phyloP scores from a whole-genome alignment of 331 rosid genomes.

The Rhamnella rubrinervis region DNA sequence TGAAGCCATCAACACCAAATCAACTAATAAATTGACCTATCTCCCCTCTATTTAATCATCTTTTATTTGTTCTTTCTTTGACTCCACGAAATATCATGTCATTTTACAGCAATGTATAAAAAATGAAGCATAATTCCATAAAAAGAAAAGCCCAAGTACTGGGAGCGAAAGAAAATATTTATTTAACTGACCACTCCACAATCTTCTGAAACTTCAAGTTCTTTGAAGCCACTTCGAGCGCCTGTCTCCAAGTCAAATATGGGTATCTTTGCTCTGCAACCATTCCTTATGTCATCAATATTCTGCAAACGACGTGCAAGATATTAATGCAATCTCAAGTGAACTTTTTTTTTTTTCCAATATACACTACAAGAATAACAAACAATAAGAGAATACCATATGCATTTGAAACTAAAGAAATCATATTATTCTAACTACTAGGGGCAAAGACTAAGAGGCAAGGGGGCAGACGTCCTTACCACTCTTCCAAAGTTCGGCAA shows the following conservation, averaged over 20 bases:
- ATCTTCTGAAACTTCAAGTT: conserved; percentile 96
- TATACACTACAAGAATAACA: not conserved
- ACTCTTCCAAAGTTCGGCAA: not conserved
- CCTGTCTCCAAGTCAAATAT: conserved; percentile 93
- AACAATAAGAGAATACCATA: not conserved
- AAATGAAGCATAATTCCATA: conserved; percentile 9
- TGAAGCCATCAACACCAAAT: not conserved
- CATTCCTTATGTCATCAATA: conserved; percentile 82
- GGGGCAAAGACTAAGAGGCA: conserved; percentile 11
- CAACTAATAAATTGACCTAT: too few relatives aligned
- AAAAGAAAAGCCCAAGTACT: conserved; percentile 15
- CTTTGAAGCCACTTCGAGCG: conserved; percentile 87
- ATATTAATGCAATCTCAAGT: conserved; percentile 19
- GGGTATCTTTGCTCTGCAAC: conserved; percentile 84
- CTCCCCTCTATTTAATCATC: not conserved
- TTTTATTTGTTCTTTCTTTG: not conserved
- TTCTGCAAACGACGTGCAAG: conserved; percentile 59
- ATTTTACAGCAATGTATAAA: not conserved
- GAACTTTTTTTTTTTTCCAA: too few relatives aligned
- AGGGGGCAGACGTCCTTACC: not conserved
- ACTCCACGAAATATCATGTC: not conserved
- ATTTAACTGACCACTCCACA: conserved; percentile 91
- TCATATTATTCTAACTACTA: not conserved
- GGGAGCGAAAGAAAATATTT: conserved; percentile 18
- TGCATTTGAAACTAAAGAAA: conserved; percentile 3